Evolutionary conservation across 2,329 filamentous ascomycete genomes (phyloP).

Genomic region (Trichoderma oligosporum): DNA sequence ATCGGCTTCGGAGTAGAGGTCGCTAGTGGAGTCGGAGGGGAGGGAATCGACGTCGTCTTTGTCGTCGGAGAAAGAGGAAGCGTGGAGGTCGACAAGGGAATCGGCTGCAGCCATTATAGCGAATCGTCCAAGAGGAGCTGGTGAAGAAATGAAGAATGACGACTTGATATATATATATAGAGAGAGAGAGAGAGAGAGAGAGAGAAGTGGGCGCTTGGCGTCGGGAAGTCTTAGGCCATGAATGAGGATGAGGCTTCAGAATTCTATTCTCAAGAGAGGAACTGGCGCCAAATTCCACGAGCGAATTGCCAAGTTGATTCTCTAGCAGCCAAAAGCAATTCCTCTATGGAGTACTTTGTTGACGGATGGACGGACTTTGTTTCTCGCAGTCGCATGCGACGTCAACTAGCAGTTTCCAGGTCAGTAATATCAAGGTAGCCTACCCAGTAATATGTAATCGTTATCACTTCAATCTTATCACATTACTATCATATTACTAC

Average conservation of each 20-base stretch:
- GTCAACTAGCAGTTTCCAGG: not conserved
- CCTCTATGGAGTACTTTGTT: too few species aligned
- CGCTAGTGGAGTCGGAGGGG: slow-evolving; percentile 58
- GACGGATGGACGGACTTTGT: not conserved
- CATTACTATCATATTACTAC: too few species aligned
- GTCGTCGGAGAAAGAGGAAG: slow-evolving; percentile 45
- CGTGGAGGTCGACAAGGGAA: slow-evolving; percentile 50
- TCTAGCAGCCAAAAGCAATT: not conserved
- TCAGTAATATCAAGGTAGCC: not conserved
- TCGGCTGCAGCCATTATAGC: slow-evolving; percentile 38
- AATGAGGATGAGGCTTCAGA: not conserved
- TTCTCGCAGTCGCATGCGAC: slow-evolving; percentile 2
- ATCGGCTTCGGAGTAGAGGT: slow-evolving; percentile 55
- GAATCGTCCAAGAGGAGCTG: not conserved
- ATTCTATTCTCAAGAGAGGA: too few species aligned
- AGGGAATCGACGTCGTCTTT: slow-evolving; percentile 59
- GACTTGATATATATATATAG: too few species aligned
- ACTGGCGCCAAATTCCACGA: too few species aligned
- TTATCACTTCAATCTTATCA: slow-evolving; percentile 8
- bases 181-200: not conserved
- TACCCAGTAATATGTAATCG: not conserved
- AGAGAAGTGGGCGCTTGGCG: not conserved
- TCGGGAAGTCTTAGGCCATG: not conserved
- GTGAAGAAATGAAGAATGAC: not conserved
- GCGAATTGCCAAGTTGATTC: not conserved